A percentile compares a stretch with the other conserved stretches of the same genome.
phyloP scores from a whole-genome alignment of 768 basidiomycete genomes.

The Auriculariales sp. region DNA sequence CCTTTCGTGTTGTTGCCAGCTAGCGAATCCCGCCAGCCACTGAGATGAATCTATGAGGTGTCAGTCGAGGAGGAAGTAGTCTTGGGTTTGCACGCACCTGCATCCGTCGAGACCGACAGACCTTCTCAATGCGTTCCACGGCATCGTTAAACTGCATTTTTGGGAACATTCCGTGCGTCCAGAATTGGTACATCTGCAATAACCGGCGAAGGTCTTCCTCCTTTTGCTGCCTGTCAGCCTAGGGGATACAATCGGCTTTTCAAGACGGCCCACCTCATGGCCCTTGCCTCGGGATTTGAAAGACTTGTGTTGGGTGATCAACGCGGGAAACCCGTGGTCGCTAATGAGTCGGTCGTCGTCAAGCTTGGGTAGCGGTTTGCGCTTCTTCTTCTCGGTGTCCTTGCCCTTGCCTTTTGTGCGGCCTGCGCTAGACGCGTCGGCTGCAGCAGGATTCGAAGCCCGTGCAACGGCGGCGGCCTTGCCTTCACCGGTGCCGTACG shows the following conservation, averaged over 20 bases:
- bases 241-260: not conserved
- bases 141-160: conserved; percentile 81
- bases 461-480: no score
- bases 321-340: conserved; percentile 60
- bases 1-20: conserved; percentile 26
- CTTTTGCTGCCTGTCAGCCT: conserved; percentile 24
- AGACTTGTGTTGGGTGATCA: conserved; percentile 61
- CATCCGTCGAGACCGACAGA: conserved; percentile 79
- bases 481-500: not conserved
- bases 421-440: no score
- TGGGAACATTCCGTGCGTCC: conserved; percentile 89
- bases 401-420: conserved; percentile 16
- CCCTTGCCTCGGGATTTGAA: conserved; percentile 83
- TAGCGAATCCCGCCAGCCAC: conserved; percentile 77
- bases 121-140: conserved; percentile 68
- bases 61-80: not conserved
- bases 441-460: no score
- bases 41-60: conserved; percentile 35
- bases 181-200: conserved; percentile 79
- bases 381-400: conserved; percentile 22
- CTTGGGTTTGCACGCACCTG: conserved; percentile 42
- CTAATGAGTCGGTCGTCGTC: conserved; percentile 65
- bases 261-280: conserved; percentile 75
- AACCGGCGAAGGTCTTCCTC: conserved; percentile 67
- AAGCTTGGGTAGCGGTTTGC: conserved; percentile 40